These are phyloP conservation scores for Spraguea lophii DNA, from an alignment of 371 early-diverging fungal genomes.

Conservation along the genomic window DNA sequence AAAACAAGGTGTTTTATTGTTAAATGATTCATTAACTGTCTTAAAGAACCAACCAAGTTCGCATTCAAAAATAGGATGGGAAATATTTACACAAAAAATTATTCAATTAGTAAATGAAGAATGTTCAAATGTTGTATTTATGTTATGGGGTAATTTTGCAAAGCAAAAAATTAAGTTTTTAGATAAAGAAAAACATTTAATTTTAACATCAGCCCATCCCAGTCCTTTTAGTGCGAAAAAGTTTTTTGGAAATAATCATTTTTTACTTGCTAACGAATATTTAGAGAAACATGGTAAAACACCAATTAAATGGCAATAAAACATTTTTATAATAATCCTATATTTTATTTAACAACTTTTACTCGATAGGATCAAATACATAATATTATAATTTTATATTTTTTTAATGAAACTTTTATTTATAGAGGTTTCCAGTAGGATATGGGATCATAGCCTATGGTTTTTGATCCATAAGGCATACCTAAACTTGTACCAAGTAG, in stretches of 20 bases:
- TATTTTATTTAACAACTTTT: too few relatives aligned
- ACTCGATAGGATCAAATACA: too few relatives aligned
- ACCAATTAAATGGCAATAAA: conserved; percentile 57
- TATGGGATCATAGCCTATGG: too few relatives aligned
- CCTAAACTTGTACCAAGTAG: too few relatives aligned
- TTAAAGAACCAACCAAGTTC: conserved; percentile 58
- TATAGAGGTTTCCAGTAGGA: too few relatives aligned
- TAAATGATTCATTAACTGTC: conserved; percentile 78
- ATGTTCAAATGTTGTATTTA: conserved; percentile 58
- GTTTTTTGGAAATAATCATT: conserved; percentile 68
- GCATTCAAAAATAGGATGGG: conserved; percentile 72
- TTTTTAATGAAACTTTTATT: too few relatives aligned
- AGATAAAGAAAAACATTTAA: conserved; percentile 52
- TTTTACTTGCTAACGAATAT: conserved; percentile 71
- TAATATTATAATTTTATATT: too few relatives aligned
- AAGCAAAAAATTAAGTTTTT: conserved; percentile 51
- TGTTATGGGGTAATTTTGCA: conserved; percentile 78
- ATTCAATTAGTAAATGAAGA: conserved; percentile 53
- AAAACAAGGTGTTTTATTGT: conserved; percentile 69
- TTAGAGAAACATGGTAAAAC: conserved; percentile 49
- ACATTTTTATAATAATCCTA: too few relatives aligned
- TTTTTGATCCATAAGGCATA: too few relatives aligned
- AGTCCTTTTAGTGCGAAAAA: conserved; percentile 67
- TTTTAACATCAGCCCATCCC: conserved; percentile 70
- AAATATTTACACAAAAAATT: conserved; percentile 63